Percentiles rank a stretch among this genome's conserved stretches.
Evolutionary conservation across 2,329 filamentous ascomycete species (phyloP).

Genomic region (Esteya vermicola): DNA sequence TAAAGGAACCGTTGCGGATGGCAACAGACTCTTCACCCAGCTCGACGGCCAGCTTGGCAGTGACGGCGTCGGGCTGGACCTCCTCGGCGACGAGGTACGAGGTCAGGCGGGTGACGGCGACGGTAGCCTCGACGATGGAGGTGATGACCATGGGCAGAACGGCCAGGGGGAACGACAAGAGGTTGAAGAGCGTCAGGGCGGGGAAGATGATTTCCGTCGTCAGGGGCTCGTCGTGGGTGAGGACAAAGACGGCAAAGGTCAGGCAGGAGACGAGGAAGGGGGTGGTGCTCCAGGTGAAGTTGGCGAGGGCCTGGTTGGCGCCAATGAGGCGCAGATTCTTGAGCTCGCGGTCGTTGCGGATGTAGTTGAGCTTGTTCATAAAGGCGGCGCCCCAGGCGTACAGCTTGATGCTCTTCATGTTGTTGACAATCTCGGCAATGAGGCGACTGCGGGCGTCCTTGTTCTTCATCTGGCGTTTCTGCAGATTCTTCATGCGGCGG

Average conservation of each 20-base stretch:
- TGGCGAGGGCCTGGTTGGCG: conserved; percentile 82
- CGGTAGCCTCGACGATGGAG: conserved; percentile 87
- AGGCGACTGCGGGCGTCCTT: conserved; percentile 86
- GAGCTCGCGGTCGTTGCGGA: conserved; percentile 89
- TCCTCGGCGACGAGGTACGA: conserved; percentile 80
- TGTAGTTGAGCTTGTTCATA: conserved; percentile 92
- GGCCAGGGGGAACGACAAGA: conserved; percentile 86
- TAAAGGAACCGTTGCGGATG: conserved; percentile 76
- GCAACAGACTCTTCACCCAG: conserved; percentile 80
- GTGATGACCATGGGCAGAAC: conserved; percentile 97
- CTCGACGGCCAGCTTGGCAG: conserved; percentile 51
- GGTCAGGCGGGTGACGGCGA: conserved; percentile 76
- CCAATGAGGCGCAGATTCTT: conserved; percentile 95
- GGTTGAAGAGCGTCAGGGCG: conserved; percentile 83
- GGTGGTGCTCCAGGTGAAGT: conserved; percentile 96
- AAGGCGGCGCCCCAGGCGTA: conserved; percentile 97
- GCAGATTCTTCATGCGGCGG: conserved; percentile 81
- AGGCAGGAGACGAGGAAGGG: conserved; percentile 96
- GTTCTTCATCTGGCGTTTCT: conserved; percentile 98
- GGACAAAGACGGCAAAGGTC: conserved; percentile 87
- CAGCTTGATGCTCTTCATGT: conserved; percentile 99
- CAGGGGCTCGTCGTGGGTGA: conserved; percentile 66
- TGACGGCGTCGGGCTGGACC: conserved; percentile 72
- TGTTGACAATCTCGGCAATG: conserved; percentile 96
- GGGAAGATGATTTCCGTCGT: conserved; percentile 95